Evolutionary conservation across 192 early-diverging fungal species (phyloP).

Genomic region (Mortierella claussenii): DNA sequence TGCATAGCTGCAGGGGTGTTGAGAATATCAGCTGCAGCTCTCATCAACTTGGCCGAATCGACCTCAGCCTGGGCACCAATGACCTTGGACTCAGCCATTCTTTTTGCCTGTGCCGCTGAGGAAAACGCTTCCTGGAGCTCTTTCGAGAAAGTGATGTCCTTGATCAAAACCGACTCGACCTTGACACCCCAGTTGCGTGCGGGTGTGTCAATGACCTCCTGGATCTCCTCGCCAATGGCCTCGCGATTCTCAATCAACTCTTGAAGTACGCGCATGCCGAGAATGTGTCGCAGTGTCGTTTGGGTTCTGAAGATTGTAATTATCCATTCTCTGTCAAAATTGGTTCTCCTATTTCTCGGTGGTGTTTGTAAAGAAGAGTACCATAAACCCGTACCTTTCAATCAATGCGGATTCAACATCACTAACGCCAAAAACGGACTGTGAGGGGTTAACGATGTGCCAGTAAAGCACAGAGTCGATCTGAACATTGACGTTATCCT

Average conservation of each 20-base stretch:
- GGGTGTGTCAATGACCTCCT: slow-evolving; percentile 84
- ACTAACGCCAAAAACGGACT: slow-evolving; percentile 82
- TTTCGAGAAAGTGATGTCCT: slow-evolving; percentile 80
- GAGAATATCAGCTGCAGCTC: slow-evolving; percentile 92
- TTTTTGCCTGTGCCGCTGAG: slow-evolving; percentile 89
- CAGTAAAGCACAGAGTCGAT: slow-evolving; percentile 93
- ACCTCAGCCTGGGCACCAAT: slow-evolving; percentile 91
- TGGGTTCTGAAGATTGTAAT: slow-evolving; percentile 66
- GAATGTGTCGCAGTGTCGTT: slow-evolving; percentile 87
- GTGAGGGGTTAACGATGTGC: slow-evolving; percentile 83
- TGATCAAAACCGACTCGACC: slow-evolving; percentile 85
- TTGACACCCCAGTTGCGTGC: slow-evolving; percentile 85
- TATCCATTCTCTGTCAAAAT: not conserved
- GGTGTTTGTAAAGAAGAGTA: too few relatives aligned
- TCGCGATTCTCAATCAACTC: slow-evolving; percentile 92
- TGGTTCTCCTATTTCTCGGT: not conserved
- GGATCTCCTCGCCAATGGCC: slow-evolving; percentile 86
- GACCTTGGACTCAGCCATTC: slow-evolving; percentile 90
- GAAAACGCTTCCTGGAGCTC: slow-evolving; percentile 87
- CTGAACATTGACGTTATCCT: slow-evolving; percentile 88
- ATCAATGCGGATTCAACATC: slow-evolving; percentile 71
- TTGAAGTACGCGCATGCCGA: slow-evolving; percentile 87
- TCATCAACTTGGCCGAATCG: slow-evolving; percentile 90
- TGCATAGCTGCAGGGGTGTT: slow-evolving; percentile 87
- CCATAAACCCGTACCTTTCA: slow-evolving; percentile 80